Conservation (phyloP, 768 basidiomycete genomes). For the Peribolospora kevripleyi region DNA sequence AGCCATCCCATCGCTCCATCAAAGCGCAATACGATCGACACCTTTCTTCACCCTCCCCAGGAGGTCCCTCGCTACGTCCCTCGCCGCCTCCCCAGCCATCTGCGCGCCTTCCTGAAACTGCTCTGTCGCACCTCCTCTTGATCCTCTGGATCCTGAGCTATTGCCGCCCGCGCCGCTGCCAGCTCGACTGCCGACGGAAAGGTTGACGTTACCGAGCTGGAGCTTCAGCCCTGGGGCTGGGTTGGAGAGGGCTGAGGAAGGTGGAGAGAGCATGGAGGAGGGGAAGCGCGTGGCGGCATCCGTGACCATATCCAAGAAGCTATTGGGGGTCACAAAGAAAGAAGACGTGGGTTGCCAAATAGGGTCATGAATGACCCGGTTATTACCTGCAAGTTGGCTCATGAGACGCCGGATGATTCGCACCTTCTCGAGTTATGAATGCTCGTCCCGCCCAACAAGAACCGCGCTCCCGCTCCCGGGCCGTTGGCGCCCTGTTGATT, state of each 20-base stretch:
- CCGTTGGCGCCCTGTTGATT: conserved; percentile 41
- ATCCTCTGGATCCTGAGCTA: conserved; percentile 32
- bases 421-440: conserved; percentile 86
- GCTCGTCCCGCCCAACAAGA: conserved; percentile 80
- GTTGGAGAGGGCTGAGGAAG: conserved; percentile 31
- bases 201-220: conserved; percentile 74
- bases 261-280: conserved; percentile 20
- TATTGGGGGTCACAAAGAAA: conserved; percentile 16
- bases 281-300: conserved; percentile 28
- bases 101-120: conserved; percentile 11
- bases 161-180: conserved; percentile 68
- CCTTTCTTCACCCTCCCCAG: conserved; percentile 74
- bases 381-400: conserved; percentile 1
- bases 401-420: conserved; percentile 8
- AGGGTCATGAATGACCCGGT: not conserved
- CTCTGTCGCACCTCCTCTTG: conserved; percentile 32
- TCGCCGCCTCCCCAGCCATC: conserved; percentile 45
- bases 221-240: conserved; percentile 49
- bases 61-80: conserved; percentile 66
- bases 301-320: conserved; percentile 73
- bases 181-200: conserved; percentile 68
- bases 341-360: not conserved
- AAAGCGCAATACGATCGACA: conserved; percentile 19
- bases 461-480: conserved; percentile 34
- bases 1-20: no score